Evolutionary conservation across 306 rosid genomes (phyloP).

Genomic region (Vicia sativa): DNA sequence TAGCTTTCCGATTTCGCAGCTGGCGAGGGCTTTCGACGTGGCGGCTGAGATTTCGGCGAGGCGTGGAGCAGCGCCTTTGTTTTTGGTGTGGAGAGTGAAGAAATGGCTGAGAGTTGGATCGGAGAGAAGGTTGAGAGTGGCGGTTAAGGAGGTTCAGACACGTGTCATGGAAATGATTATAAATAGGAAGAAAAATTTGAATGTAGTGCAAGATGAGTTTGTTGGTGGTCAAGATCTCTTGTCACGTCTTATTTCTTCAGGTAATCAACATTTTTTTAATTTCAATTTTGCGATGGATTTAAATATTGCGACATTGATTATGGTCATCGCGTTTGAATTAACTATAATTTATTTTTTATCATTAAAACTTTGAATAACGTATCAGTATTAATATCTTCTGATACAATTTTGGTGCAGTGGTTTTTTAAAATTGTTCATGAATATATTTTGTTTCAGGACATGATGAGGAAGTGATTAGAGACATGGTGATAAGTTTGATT

Average conservation of each 20-base stretch:
- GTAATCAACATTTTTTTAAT: constrained; percentile 15
- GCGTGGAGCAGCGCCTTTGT: constrained; percentile 76
- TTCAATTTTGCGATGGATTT: no score
- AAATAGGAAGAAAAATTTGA: constrained; percentile 45
- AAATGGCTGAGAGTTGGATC: constrained; percentile 79
- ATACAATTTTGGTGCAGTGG: no score
- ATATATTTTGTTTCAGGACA: constrained; percentile 42
- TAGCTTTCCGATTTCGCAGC: constrained; percentile 37
- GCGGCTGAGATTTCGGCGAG: constrained; percentile 74
- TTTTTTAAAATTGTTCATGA: no score
- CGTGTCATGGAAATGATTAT: constrained; percentile 57
- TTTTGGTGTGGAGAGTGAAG: constrained; percentile 72
- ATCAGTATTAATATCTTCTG: no score
- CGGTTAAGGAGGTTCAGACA: constrained; percentile 57
- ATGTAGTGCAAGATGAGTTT: neutral
- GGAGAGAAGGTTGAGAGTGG: constrained; percentile 56
- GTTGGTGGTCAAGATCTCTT: constrained; percentile 55
- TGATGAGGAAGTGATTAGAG: constrained; percentile 64
- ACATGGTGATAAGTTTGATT: constrained; percentile 81
- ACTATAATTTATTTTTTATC: no score
- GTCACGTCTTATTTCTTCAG: constrained; percentile 60
- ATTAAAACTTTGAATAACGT: no score
- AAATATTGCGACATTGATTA: no score
- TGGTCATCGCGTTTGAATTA: no score
- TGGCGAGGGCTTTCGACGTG: constrained; percentile 62